These are phyloP conservation scores for Aspergillaceae sp. DNA, from an alignment of 2,329 filamentous ascomycete species.

Conservation along the genomic window DNA sequence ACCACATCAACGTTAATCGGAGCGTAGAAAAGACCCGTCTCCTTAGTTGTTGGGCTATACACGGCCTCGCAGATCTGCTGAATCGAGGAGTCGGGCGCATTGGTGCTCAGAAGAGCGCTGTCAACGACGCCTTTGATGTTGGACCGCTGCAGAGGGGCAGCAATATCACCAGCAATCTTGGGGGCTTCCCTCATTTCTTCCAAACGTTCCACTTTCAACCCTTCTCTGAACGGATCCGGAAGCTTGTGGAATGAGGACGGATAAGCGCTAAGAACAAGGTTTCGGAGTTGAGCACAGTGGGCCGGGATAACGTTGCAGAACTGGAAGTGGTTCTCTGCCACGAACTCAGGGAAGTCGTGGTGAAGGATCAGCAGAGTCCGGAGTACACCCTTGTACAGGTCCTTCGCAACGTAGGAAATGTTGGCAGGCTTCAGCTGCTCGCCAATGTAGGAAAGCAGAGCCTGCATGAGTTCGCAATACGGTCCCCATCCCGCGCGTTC, in stretches of 20 bases:
- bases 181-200: slow-evolving; percentile 66
- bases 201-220: slow-evolving; percentile 66
- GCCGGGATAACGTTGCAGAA: slow-evolving; percentile 74
- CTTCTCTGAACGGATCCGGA: slow-evolving; percentile 62
- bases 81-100: slow-evolving; percentile 59
- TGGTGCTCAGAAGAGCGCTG: slow-evolving; percentile 45
- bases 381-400: slow-evolving; percentile 74
- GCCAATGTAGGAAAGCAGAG: slow-evolving; percentile 64
- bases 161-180: slow-evolving; percentile 55
- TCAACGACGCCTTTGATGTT: slow-evolving; percentile 49
- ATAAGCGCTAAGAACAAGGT: slow-evolving; percentile 75
- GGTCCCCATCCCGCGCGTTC: slow-evolving; percentile 65
- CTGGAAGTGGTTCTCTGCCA: slow-evolving; percentile 76
- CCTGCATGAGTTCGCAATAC: slow-evolving; percentile 65
- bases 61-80: slow-evolving; percentile 69
- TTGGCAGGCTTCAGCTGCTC: slow-evolving; percentile 69
- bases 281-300: slow-evolving; percentile 79
- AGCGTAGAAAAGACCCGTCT: slow-evolving; percentile 58
- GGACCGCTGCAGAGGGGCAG: slow-evolving; percentile 38
- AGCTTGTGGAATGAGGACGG: slow-evolving; percentile 62
- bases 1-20: slow-evolving; percentile 59
- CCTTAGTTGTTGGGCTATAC: slow-evolving; percentile 48
- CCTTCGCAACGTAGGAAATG: slow-evolving; percentile 61
- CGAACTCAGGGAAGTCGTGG: slow-evolving; percentile 90
- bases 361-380: slow-evolving; percentile 79